A percentile compares a stretch with the other conserved stretches of the same genome.
Conservation (phyloP, 768 basidiomycete species). For the Russula foetens region DNA sequence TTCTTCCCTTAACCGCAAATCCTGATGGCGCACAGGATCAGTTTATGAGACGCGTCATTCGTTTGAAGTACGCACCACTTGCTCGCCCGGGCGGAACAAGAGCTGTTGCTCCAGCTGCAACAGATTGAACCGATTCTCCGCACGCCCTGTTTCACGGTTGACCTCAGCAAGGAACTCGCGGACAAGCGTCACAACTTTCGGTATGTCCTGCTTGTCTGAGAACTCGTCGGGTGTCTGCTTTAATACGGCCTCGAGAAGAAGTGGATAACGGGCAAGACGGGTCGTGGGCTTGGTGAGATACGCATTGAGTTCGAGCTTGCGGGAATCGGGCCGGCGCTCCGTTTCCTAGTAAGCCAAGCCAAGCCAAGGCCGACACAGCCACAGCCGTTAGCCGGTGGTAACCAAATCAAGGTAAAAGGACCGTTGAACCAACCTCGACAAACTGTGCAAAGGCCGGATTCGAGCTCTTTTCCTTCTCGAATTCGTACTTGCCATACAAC, state of each 20-base stretch:
- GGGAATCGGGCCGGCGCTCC: constrained; percentile 88
- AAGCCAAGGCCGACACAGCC: too few relatives aligned
- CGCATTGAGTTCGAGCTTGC: constrained; percentile 94
- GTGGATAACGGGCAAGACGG: constrained; percentile 91
- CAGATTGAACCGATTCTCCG: constrained; percentile 94
- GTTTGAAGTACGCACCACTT: constrained; percentile 53
- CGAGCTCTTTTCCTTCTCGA: constrained; percentile 94
- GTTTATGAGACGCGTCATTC: background rate
- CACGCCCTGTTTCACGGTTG: constrained; percentile 89
- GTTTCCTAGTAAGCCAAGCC: constrained; percentile 54
- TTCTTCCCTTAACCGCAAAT: constrained; percentile 80
- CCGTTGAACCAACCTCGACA: constrained; percentile 65
- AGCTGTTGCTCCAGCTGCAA: constrained; percentile 90
- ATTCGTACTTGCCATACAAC: constrained; percentile 96
- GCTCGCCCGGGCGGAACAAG: constrained; percentile 81
- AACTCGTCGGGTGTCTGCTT: constrained; percentile 91
- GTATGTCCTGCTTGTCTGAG: constrained; percentile 71
- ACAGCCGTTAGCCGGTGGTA: background rate
- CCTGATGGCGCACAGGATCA: constrained; percentile 35
- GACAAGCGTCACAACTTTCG: constrained; percentile 68
- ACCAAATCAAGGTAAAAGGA: background rate
- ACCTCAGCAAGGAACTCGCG: constrained; percentile 81
- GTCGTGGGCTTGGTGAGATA: constrained; percentile 98
- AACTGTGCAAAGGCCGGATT: constrained; percentile 92
- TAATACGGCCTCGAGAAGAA: constrained; percentile 83